Evolutionary conservation across 768 basidiomycete genomes (phyloP), one percentile per base, ranked within the genome.

Genomic region (Kwoniella heveanensis): DNA sequence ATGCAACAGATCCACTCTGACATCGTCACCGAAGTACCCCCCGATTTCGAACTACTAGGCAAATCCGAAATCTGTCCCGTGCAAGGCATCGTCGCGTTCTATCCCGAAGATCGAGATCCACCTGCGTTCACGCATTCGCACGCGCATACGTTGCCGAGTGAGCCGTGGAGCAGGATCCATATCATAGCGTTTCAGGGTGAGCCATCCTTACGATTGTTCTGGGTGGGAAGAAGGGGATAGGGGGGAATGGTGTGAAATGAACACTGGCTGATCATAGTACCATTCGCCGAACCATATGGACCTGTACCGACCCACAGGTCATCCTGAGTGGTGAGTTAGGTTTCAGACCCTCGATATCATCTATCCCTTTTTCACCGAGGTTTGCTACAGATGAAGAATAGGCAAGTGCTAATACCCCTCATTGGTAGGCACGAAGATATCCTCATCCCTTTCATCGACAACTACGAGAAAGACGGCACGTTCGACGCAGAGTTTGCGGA

Each of bases 1-100:
- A 74, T 68, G 67, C 69, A 71, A 57, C 73, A 74, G 62, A 74
- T 74, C 22, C 73, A 74, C 64, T 63, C 63, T n/a, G 73, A 74
- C 53, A 71, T 71, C 54, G 70, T 69, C 22, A 51, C 60, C 7
- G 53, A 66, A 21, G 59, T 69, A 5, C 73, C 73, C 1, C 46
- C 57, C 1, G 51, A 60, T 12, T 74, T 74, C 50, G 36, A 66
- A 2, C 62, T 74, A 22, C 66, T 74, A 3, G 73, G 65, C 2
- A 64, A 46, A 2, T 74, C 73, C 8, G 64, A 70, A 13, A 60
- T 58, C 15, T 67, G 65, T 8, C 73, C 73, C 2, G 60, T 74
- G 0, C 70, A 74, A 61, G 68, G 70, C n/a, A 68, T 74, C 48
- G 70, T 60, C n/a, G 57, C 61, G 37, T 74, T 71, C 39, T 71